Conservation (phyloP, 2,329 filamentous ascomycete species). For the Colletotrichum brevisporum region DNA sequence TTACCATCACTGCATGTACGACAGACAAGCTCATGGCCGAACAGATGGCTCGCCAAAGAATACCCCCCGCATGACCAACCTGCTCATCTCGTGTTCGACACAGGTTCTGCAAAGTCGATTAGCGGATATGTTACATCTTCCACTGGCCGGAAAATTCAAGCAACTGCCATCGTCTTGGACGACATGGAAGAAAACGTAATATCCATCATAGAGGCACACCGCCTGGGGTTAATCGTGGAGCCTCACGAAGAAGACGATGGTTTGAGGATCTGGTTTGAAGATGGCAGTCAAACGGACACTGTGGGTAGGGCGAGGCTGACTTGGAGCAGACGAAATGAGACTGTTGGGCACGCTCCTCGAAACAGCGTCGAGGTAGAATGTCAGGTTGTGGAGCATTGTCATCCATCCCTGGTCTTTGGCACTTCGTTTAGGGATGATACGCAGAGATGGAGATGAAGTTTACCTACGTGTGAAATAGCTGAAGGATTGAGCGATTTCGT, state of each 20-base stretch:
- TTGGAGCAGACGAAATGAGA: background rate
- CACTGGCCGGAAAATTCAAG: background rate
- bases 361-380: background rate
- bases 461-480: too few species aligned
- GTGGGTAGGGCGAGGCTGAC: background rate
- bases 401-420: background rate
- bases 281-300: background rate
- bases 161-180: background rate
- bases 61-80: background rate
- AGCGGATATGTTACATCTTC: background rate
- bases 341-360: background rate
- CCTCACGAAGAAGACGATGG: background rate
- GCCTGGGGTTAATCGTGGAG: background rate
- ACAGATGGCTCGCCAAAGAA: background rate
- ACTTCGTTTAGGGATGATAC: background rate
- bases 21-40: background rate
- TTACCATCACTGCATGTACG: background rate
- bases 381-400: background rate
- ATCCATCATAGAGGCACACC: background rate
- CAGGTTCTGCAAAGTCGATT: background rate
- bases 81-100: background rate
- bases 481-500: too few species aligned
- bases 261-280: background rate
- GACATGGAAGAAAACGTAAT: background rate
- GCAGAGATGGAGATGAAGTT: too few species aligned